Conservation (phyloP, 306 rosid genomes). For the Oxytropis ochrocephala region DNA sequence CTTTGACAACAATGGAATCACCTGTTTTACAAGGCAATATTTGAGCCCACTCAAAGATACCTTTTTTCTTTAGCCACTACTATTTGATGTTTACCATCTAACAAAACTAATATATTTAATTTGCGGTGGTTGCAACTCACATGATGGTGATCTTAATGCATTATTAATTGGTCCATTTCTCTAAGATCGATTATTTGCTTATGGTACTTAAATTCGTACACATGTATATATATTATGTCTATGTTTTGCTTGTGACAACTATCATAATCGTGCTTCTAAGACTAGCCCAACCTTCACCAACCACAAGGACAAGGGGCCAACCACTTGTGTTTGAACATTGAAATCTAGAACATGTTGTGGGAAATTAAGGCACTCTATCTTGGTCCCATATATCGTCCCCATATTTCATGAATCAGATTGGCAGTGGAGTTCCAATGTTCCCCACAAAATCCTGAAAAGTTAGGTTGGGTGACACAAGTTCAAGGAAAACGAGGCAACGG, state of each 20-base stretch:
- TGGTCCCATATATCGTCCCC: slow-evolving; percentile 5
- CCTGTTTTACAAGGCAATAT: background rate
- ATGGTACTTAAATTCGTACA: background rate
- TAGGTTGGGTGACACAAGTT: too few relatives aligned
- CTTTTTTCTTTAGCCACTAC: background rate
- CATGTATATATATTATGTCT: background rate
- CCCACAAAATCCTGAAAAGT: too few relatives aligned
- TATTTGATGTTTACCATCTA: slow-evolving; percentile 33
- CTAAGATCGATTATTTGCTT: background rate
- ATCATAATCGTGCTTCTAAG: background rate
- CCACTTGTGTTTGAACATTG: slow-evolving; percentile 1
- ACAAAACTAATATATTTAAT: slow-evolving; percentile 36
- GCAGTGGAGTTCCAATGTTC: too few relatives aligned
- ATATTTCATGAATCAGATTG: slow-evolving; percentile 34
- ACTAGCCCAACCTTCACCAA: slow-evolving; percentile 9
- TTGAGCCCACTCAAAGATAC: slow-evolving; percentile 3
- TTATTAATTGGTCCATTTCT: background rate
- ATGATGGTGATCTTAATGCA: slow-evolving; percentile 42
- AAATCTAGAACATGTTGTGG: background rate
- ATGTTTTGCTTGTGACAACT: too few relatives aligned
- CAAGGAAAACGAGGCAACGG: too few relatives aligned
- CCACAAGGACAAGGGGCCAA: background rate
- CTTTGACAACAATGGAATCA: background rate
- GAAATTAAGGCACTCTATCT: background rate
- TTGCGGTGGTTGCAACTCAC: slow-evolving; percentile 27